Conservation (phyloP, 768 basidiomycete genomes). For the Kwoniella shandongensis region DNA sequence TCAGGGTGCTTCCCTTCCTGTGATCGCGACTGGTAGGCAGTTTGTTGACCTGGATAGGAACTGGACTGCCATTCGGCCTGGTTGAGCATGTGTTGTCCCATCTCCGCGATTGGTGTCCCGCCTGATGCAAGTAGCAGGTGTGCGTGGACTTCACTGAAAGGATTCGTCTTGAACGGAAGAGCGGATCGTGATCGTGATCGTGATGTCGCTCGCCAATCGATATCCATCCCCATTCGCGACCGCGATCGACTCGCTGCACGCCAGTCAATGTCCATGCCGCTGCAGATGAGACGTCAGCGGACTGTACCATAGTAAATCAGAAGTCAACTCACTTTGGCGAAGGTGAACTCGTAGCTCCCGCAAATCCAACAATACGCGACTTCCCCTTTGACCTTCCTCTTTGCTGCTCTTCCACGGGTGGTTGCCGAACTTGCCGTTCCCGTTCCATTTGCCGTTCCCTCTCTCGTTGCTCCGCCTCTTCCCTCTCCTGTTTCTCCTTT, state of each 20-base stretch:
- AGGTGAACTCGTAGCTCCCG: slow-evolving; percentile 54
- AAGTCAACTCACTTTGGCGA: slow-evolving; percentile 59
- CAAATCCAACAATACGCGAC: slow-evolving; percentile 50
- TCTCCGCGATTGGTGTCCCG: slow-evolving; percentile 14
- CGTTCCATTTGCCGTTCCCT: slow-evolving; percentile 9
- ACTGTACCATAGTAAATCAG: not conserved
- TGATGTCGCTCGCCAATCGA: slow-evolving; percentile 73
- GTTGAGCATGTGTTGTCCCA: slow-evolving; percentile 15
- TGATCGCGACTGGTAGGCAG: not conserved
- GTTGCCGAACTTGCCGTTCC: slow-evolving; percentile 1
- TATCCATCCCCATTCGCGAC: slow-evolving; percentile 77
- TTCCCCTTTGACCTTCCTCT: slow-evolving; percentile 51
- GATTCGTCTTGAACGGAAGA: slow-evolving; percentile 52
- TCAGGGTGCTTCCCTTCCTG: not conserved
- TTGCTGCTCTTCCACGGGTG: slow-evolving; percentile 46
- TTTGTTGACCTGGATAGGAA: not conserved
- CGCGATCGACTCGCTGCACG: slow-evolving; percentile 73
- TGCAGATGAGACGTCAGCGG: slow-evolving; percentile 8
- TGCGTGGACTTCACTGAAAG: slow-evolving; percentile 51
- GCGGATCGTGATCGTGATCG: slow-evolving; percentile 61
- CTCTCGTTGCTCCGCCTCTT: slow-evolving; percentile 12
- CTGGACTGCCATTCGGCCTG: slow-evolving; percentile 4
- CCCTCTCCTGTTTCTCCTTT: slow-evolving; percentile 19
- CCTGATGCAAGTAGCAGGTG: slow-evolving; percentile 46
- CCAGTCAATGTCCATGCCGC: slow-evolving; percentile 52